Conservation (phyloP, 73 alveolate species). For the Uronychia setigera region DNA sequence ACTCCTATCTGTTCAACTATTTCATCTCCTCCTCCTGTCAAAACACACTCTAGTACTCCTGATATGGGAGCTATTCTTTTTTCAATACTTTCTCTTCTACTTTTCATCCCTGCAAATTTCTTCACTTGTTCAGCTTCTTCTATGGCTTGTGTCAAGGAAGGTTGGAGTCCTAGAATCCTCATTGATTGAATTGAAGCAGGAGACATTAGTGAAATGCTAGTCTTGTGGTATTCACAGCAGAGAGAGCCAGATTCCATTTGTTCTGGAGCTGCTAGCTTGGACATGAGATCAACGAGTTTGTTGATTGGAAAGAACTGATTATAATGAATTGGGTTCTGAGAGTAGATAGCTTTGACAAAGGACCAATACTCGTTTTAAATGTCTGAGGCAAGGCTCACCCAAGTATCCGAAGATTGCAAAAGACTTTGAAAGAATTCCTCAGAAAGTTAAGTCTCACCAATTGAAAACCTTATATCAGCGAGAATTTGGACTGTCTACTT, state of each 20-base stretch:
- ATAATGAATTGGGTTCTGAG: conserved; percentile 37
- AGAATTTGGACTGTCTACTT: conserved; percentile 42
- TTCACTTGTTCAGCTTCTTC: neutral
- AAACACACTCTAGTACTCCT: conserved; percentile 58
- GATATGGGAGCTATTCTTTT: conserved; percentile 51
- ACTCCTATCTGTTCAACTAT: conserved; percentile 36
- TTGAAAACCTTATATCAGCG: conserved; percentile 60
- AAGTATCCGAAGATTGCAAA: conserved; percentile 41
- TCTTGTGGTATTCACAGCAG: conserved; percentile 50
- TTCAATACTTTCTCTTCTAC: conserved; percentile 1
- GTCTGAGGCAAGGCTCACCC: conserved; percentile 48
- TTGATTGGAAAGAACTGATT: conserved; percentile 37
- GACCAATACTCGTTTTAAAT: conserved; percentile 64
- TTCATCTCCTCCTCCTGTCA: conserved; percentile 61
- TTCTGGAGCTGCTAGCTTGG: conserved; percentile 25
- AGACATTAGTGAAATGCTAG: neutral
- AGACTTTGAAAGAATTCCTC: conserved; percentile 48
- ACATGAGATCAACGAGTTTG: conserved; percentile 47
- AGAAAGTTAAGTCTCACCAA: conserved; percentile 46
- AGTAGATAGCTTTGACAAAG: conserved; percentile 60
- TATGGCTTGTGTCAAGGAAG: neutral
- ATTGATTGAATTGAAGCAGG: neutral
- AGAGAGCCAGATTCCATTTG: conserved; percentile 22
- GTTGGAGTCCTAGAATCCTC: neutral
- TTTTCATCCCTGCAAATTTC: neutral